Base-by-base conservation (phyloP, 805 yeast species). In the Candida gorgasii region DNA sequence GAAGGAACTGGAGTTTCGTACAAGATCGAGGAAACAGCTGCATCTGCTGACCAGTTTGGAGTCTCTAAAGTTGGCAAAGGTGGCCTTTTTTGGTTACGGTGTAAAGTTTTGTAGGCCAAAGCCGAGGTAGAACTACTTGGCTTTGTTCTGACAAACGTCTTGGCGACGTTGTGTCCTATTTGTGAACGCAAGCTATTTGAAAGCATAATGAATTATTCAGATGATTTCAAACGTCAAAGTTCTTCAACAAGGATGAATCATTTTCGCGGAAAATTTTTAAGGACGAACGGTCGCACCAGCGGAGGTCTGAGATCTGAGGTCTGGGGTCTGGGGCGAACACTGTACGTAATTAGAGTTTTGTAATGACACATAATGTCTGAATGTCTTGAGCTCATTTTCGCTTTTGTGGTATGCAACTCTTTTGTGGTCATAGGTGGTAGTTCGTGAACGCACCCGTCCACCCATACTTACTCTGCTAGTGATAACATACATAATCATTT, bases 11-110 rank as follows among this genome's bases (percentile, higher is more conserved):
- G 78, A 2, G 96, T 88, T 63, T 93, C 98, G 68, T 90, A 92
- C 50, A 93, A 73, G 53, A 93, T 93, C 9, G 97, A 89, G 9
- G 96, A 86, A 32, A 93, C 97, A 5, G 98, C 99, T 34, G 96
- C 86, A 52, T 87, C 86, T n/a, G 96, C 95, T 28, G 93, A 84
- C 96, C 97, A 89, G 56, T 79, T 79, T 49, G 98, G 97, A 11
- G 96, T 82, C 51, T 90, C 97, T 51, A 90, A 73, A 4, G 95
- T 88, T 39, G 98, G 99, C 54, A 92, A 76, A 26, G 95, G 86
- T 28, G 98, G 98, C 62, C 89, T 81, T 54, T 78, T 80, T 55
- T 81, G 84, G 65, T 89, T 86, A 54, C 95, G 83, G 65, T 89
- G 96, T 52, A 90, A 72, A 23, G 88, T 84, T 67, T 93, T 93